These are phyloP conservation scores for Amniculicola lignicola DNA, from an alignment of 495 filamentous ascomycete species.

Conservation along the genomic window DNA sequence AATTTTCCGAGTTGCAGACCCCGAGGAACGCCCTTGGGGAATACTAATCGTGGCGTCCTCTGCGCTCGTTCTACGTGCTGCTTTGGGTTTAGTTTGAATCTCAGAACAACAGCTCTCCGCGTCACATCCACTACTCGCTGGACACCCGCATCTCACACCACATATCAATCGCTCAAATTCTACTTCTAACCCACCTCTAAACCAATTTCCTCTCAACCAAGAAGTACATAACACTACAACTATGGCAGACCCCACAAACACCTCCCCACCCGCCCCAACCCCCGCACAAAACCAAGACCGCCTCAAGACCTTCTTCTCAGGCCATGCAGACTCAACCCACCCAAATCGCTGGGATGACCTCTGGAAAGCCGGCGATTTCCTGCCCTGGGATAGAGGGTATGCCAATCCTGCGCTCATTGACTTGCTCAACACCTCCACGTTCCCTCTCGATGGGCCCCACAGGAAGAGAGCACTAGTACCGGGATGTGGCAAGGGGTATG, in stretches of 20 bases:
- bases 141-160: neutral
- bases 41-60: too few species aligned
- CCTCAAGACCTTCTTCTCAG: constrained; percentile 33
- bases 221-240: neutral
- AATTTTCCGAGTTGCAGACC: too few species aligned
- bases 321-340: constrained; percentile 19
- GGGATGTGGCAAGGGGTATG: constrained; percentile 75
- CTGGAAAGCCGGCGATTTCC: constrained; percentile 59
- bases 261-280: neutral
- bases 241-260: neutral
- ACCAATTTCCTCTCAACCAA: neutral
- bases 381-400: constrained; percentile 68
- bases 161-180: neutral
- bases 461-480: constrained; percentile 44
- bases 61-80: too few species aligned
- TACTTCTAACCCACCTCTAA: neutral
- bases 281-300: constrained; percentile 28
- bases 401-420: constrained; percentile 68
- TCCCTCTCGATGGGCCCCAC: constrained; percentile 49
- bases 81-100: too few species aligned
- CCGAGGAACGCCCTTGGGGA: too few species aligned
- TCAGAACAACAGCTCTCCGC: too few species aligned
- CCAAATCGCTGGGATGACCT: constrained; percentile 55
- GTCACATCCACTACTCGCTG: neutral
- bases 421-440: constrained; percentile 49